These are phyloP conservation scores for Phytopythium litorale DNA, from an alignment of 352 stramenopile species.

Conservation along the genomic window DNA sequence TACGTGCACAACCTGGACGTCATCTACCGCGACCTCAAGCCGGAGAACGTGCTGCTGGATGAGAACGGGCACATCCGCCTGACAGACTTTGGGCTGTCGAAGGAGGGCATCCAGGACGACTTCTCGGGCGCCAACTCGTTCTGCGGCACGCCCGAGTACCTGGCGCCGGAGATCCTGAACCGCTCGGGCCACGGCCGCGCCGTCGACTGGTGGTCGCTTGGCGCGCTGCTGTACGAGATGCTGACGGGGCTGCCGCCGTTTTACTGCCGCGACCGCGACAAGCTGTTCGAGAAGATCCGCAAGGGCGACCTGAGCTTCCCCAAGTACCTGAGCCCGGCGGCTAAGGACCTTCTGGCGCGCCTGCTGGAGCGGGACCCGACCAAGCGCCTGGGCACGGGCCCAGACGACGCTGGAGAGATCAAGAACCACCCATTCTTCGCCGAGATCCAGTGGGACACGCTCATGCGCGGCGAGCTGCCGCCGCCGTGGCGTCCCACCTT, in stretches of 20 bases:
- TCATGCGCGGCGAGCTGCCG: conserved; percentile 54
- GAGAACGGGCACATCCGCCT: conserved; percentile 95
- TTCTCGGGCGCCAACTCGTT: conserved; percentile 96
- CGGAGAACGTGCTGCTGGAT: conserved; percentile 98
- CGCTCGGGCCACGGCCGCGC: conserved; percentile 94
- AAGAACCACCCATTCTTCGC: conserved; percentile 82
- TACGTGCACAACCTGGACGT: conserved; percentile 94
- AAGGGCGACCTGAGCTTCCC: conserved; percentile 94
- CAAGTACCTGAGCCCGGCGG: conserved; percentile 86
- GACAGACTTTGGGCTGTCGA: conserved; percentile 97
- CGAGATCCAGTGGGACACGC: conserved; percentile 73
- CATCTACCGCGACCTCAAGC: conserved; percentile 97
- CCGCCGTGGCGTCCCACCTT: conserved; percentile 93
- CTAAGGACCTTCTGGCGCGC: conserved; percentile 84
- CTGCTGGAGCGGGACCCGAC: conserved; percentile 95
- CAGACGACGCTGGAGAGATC: conserved; percentile 72
- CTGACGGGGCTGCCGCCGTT: conserved; percentile 85
- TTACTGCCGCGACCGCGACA: conserved; percentile 94
- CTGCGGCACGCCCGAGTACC: conserved; percentile 97
- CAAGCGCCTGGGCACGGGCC: conserved; percentile 90
- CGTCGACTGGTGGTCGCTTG: conserved; percentile 98
- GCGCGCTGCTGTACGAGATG: conserved; percentile 86
- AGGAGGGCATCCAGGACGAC: conserved; percentile 86
- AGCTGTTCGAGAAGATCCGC: conserved; percentile 98
- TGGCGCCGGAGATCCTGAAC: conserved; percentile 99